Conservation (phyloP, 129 eudicot genomes). For the Artemisia tridentata region DNA sequence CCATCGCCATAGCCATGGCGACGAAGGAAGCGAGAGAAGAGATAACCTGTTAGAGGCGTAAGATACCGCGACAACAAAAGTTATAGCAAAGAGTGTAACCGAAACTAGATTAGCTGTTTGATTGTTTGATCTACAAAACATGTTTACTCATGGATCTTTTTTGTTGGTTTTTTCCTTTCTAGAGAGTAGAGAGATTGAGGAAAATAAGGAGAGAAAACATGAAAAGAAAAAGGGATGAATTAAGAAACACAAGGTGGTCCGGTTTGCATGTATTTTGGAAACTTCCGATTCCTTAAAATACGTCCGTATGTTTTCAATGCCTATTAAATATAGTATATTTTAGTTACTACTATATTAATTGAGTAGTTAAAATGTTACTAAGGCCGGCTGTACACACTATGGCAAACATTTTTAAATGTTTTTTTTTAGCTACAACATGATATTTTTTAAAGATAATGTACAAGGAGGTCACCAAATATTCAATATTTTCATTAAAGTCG, state of each 20-base stretch:
- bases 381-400: no score
- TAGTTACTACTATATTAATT: no score
- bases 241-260: constrained; percentile 27
- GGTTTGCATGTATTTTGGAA: constrained; percentile 42
- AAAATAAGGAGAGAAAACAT: constrained; percentile 1
- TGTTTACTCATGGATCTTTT: constrained; percentile 9
- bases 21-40: constrained; percentile 39
- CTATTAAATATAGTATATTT: no score
- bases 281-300: constrained; percentile 29
- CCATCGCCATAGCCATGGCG: constrained; percentile 37
- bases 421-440: no score
- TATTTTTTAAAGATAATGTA: no score
- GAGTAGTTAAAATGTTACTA: no score
- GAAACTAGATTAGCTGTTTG: constrained; percentile 31
- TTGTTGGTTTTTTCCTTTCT: constrained; percentile 1
- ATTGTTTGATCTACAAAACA: constrained; percentile 30
- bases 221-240: not conserved
- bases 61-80: constrained; percentile 30
- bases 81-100: constrained; percentile 30
- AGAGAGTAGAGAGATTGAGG: constrained; percentile 18
- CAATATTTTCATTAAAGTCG: no score
- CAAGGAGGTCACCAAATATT: no score
- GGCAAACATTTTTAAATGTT: no score
- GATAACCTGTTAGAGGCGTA: constrained; percentile 34
- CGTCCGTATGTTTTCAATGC: constrained; percentile 15